Percentiles rank a stretch among this genome's conserved stretches.
These are phyloP conservation scores for Colletotrichum melonis DNA, from an alignment of 2,329 filamentous ascomycete genomes.

Conservation along the genomic window DNA sequence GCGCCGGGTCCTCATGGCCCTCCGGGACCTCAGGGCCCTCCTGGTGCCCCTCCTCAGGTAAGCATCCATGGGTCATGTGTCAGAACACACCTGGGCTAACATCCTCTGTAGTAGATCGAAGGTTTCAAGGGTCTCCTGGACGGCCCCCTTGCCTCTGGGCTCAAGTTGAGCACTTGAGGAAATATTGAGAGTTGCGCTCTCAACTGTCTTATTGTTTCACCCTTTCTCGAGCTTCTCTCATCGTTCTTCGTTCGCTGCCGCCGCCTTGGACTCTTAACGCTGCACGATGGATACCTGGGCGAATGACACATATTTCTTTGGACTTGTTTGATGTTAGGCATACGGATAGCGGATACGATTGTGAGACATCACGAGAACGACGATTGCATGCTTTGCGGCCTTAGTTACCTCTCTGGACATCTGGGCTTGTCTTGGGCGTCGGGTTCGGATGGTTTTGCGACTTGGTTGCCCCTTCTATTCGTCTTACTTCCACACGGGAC, in stretches of 20 bases:
- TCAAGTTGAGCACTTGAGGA: neutral
- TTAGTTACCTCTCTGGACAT: conserved; percentile 24
- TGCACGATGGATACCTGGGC: conserved; percentile 36
- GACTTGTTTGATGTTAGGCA: conserved; percentile 37
- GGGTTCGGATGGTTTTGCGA: conserved; percentile 25
- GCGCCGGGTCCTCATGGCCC: conserved; percentile 58
- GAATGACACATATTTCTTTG: conserved; percentile 35
- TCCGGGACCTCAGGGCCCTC: conserved; percentile 48
- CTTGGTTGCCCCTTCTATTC: conserved; percentile 30
- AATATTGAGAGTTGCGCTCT: neutral
- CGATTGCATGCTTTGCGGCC: conserved; percentile 32
- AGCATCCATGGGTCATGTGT: neutral
- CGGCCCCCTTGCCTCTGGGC: conserved; percentile 2
- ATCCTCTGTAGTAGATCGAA: conserved; percentile 21
- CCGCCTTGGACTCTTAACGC: conserved; percentile 33
- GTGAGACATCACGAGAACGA: conserved; percentile 35
- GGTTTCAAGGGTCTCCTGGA: conserved; percentile 6
- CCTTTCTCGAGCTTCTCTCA: conserved; percentile 9
- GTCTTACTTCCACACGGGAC: conserved; percentile 31
- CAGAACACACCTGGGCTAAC: conserved; percentile 3
- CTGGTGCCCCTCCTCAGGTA: conserved; percentile 46
- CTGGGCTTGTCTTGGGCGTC: conserved; percentile 32
- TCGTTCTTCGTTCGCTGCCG: conserved; percentile 27
- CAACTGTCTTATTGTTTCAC: conserved; percentile 26
- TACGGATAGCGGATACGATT: conserved; percentile 36